Evolutionary conservation across 768 basidiomycete genomes (phyloP).

Genomic region (Strobilomyces dryophilus): DNA sequence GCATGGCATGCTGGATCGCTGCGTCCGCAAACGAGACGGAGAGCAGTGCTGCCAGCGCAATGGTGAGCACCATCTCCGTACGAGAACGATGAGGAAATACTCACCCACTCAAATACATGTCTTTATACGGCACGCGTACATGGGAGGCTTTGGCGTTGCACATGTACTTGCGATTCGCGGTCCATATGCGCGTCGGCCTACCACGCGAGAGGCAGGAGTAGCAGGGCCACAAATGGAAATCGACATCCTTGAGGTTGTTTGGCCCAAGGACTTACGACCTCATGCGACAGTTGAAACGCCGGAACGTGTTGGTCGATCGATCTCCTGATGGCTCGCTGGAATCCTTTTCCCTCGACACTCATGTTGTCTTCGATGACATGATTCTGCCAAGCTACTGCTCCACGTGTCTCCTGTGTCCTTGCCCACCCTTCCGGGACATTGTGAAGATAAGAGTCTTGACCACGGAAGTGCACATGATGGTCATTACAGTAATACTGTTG

Average conservation of each 20-base stretch:
- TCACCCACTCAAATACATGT: background rate
- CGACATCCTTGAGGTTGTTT: background rate
- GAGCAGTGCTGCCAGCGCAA: constrained; percentile 8
- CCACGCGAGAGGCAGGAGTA: background rate
- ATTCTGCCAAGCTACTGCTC: background rate
- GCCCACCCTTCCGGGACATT: no score
- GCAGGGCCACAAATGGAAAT: background rate
- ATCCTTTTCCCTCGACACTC: background rate
- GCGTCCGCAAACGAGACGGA: constrained; percentile 15
- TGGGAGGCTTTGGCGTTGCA: constrained; percentile 3
- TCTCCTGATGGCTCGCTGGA: background rate
- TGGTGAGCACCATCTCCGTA: constrained; percentile 11
- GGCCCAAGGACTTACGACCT: background rate
- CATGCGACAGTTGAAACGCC: background rate
- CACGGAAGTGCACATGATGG: no score
- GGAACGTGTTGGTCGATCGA: background rate
- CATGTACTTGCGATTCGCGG: background rate
- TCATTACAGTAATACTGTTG: no score
- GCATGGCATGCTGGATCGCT: constrained; percentile 18
- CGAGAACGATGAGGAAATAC: background rate
- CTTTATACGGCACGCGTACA: constrained; percentile 7
- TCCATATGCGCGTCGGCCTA: constrained; percentile 6
- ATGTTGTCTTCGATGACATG: background rate
- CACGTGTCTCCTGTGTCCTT: background rate
- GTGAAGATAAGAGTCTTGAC: no score